A percentile compares a stretch with the other conserved stretches of the same genome.
Evolutionary conservation across 257 asterid species (phyloP).

Genomic region (Solanum arcanum): DNA sequence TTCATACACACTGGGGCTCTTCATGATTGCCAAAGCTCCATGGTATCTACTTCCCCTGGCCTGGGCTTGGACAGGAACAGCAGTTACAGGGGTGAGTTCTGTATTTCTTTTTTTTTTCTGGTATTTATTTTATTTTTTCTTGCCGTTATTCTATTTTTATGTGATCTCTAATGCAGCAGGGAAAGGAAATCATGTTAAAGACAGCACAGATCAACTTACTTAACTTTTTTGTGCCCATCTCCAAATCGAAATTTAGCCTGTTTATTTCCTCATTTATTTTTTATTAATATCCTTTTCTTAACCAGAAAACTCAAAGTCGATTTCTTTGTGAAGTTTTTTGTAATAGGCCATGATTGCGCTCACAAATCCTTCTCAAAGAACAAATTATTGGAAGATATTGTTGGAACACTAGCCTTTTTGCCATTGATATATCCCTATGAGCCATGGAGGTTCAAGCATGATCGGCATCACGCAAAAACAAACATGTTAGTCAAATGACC

Average conservation of each 20-base stretch:
- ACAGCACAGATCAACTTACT: not conserved
- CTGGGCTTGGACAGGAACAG: constrained; percentile 99
- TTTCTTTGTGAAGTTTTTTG: constrained; percentile 66
- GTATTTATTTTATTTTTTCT: not conserved
- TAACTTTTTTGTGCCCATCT: not conserved
- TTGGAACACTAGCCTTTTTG: constrained; percentile 91
- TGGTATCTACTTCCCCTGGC: constrained; percentile 99
- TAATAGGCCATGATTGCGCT: constrained; percentile 98
- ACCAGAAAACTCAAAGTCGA: not conserved
- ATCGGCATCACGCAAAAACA: constrained; percentile 93
- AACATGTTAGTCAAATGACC: constrained; percentile 51
- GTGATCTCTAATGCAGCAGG: not conserved
- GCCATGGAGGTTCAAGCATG: constrained; percentile 98
- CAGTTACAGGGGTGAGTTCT: constrained; percentile 84
- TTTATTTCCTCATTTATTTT: not conserved
- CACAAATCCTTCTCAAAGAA: constrained; percentile 92
- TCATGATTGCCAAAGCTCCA: constrained; percentile 84
- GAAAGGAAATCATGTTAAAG: not conserved
- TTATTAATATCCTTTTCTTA: not conserved
- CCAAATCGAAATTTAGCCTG: not conserved
- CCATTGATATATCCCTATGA: constrained; percentile 93
- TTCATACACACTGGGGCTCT: constrained; percentile 72
- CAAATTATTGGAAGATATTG: constrained; percentile 88
- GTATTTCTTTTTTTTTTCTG: not conserved
- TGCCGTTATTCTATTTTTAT: not conserved